A percentile compares a stretch with the other conserved stretches of the same genome.
Conservation (phyloP, 192 early-diverging fungal species). For the Backusella circina region DNA sequence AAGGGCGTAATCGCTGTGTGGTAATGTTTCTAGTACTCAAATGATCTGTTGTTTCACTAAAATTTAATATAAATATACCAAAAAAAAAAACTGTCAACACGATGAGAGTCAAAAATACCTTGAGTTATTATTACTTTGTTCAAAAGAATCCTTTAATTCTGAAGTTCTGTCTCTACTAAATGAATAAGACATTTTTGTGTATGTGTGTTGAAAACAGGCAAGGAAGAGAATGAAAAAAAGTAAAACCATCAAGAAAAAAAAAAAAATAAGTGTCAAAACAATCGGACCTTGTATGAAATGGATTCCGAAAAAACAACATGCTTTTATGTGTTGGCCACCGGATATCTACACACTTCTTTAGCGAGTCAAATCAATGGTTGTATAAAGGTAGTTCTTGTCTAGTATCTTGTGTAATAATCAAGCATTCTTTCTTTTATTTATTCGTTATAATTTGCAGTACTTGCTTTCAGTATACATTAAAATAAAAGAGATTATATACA, state of each 20-base stretch:
- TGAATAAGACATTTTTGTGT: neutral
- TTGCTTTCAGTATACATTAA: no score
- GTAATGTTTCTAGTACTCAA: neutral
- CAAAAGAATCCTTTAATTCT: neutral
- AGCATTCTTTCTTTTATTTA: no score
- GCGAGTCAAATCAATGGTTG: no score
- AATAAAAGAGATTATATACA: no score
- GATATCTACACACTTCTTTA: neutral
- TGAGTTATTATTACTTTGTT: neutral
- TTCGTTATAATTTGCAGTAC: no score
- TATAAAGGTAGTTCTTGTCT: no score
- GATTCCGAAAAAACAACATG: neutral
- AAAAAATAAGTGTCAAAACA: neutral
- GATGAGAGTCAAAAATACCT: neutral
- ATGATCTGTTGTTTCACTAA: neutral
- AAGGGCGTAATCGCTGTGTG: neutral
- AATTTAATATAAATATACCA: neutral
- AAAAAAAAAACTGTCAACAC: neutral
- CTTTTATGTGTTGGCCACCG: neutral
- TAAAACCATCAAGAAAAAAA: neutral
- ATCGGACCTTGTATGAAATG: neutral
- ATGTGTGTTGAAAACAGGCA: neutral
- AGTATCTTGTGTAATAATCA: no score
- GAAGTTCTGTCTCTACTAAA: neutral
- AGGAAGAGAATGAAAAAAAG: neutral